Evolutionary conservation across 2,329 filamentous ascomycete genomes (phyloP).

Genomic region (Aureobasidium namibiae): DNA sequence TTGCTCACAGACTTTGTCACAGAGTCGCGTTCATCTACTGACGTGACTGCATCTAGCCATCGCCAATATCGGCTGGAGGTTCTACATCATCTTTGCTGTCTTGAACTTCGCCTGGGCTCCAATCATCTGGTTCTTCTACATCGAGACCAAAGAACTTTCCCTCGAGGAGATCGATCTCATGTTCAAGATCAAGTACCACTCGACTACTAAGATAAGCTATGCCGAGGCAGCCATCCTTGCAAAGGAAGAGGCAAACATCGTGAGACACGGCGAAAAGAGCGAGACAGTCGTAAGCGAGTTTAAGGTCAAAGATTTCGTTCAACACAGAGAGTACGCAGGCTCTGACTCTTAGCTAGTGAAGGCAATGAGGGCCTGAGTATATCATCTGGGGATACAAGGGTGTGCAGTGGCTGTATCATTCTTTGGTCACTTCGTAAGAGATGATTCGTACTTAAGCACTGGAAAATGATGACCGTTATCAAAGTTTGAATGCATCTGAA

Average conservation of each 20-base stretch:
- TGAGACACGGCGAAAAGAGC: neutral
- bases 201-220: neutral
- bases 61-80: conserved; percentile 48
- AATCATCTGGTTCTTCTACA: conserved; percentile 39
- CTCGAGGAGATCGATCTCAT: neutral
- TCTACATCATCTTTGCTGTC: conserved; percentile 43
- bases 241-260: neutral
- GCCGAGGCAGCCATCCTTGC: neutral
- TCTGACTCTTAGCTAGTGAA: too few species aligned
- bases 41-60: conserved; percentile 34
- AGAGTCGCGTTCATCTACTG: too few species aligned
- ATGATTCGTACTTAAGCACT: too few species aligned
- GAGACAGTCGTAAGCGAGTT: neutral
- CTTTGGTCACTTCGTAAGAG: too few species aligned
- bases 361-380: too few species aligned
- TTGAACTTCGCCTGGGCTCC: conserved; percentile 39
- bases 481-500: too few species aligned
- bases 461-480: too few species aligned
- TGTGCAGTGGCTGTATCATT: too few species aligned
- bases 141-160: conserved; percentile 27
- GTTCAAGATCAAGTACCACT: conserved; percentile 1
- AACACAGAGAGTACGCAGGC: neutral
- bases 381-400: too few species aligned
- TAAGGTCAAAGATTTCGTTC: neutral
- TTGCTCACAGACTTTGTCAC: too few species aligned